Evolutionary conservation across 2,329 filamentous ascomycete genomes (phyloP), one percentile per base, ranked within the genome.

Genomic region (Botryotinia globosa): DNA sequence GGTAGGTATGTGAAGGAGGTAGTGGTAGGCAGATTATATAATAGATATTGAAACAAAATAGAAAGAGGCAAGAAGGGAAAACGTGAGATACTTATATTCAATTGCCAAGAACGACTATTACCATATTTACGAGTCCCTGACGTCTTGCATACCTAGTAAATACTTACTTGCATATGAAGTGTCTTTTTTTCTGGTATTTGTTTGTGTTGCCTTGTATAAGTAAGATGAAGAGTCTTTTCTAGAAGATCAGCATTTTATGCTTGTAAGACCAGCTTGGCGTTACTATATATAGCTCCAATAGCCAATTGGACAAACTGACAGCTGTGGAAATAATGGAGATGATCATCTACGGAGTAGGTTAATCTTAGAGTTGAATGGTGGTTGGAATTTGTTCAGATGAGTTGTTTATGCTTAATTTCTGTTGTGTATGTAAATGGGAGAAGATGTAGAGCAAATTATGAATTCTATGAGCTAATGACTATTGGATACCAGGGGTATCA

Each of bases 401-500:
- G 56, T n/a, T 18, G n/a, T 56, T 67, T 56, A 68, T 42, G 65
- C 65, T 68, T 68, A 56, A 56, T 68, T 42, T 44, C 65, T 56
- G 48, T 56, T 25, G 65, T 56, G 51, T 44, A 56, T 56, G 51
- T 44, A 56, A 67, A 42, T 56, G 18, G 45, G n/a, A 54, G 51
- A 54, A 54, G 51, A 29, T 56, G 32, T 1, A 16, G 29, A 34
- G 37, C 32, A 29, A 37, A 42, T 42, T 6, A 32, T 56, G 48
- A 18, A n/a, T 34, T 25, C 25, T 37, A 32, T 22, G 51, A 22
- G 4, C 22, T 39, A 9, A 45, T 39, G 7, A 45, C 34, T 54
- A 34, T 29, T 48, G 45, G 45, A 34, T n/a, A n/a, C 29, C 48
- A 34, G 22, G 32, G 20, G 59, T 62, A 14, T 25, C 10, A n/a